A percentile compares a stretch with the other conserved stretches of the same genome.
These are phyloP conservation scores for Cladosporium velox DNA, from an alignment of 2,329 filamentous ascomycete species.

Conservation along the genomic window DNA sequence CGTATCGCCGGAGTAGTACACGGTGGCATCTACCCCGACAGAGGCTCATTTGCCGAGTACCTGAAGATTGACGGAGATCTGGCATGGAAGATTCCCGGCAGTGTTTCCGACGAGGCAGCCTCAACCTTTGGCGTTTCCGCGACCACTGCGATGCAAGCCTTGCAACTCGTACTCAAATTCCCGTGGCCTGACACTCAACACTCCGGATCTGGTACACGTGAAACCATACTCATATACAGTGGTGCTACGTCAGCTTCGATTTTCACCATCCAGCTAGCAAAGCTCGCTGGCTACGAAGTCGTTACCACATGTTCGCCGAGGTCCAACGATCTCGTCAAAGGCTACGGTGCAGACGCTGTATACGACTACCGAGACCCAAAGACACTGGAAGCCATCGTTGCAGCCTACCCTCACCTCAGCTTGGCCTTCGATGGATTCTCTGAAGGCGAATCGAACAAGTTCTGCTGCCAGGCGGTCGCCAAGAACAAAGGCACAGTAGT, in stretches of 20 bases:
- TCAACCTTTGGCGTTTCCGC: slow-evolving; percentile 53
- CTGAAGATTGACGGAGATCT: slow-evolving; percentile 52
- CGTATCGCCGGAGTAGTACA: slow-evolving; percentile 54
- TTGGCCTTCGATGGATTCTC: background rate
- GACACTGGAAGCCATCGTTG: slow-evolving; percentile 17
- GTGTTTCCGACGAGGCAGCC: slow-evolving; percentile 51
- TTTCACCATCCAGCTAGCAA: slow-evolving; percentile 50
- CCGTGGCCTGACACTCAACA: slow-evolving; percentile 44
- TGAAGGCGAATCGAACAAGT: background rate
- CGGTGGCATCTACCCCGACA: slow-evolving; percentile 50
- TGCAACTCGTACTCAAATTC: slow-evolving; percentile 35
- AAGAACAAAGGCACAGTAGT: background rate
- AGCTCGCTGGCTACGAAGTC: slow-evolving; percentile 32
- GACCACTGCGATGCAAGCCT: slow-evolving; percentile 41
- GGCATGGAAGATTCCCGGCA: slow-evolving; percentile 47
- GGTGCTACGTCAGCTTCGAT: slow-evolving; percentile 50
- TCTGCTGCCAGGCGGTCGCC: background rate
- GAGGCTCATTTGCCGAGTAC: slow-evolving; percentile 57
- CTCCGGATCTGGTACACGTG: slow-evolving; percentile 3
- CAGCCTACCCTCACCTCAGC: background rate
- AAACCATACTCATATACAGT: slow-evolving; percentile 50
- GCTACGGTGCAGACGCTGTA: slow-evolving; percentile 49
- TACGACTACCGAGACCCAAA: slow-evolving; percentile 52
- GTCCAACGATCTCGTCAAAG: slow-evolving; percentile 51
- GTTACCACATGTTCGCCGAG: slow-evolving; percentile 49